Conservation (phyloP, 371 early-diverging fungal genomes). For the Homolaphlyctis polyrhiza region DNA sequence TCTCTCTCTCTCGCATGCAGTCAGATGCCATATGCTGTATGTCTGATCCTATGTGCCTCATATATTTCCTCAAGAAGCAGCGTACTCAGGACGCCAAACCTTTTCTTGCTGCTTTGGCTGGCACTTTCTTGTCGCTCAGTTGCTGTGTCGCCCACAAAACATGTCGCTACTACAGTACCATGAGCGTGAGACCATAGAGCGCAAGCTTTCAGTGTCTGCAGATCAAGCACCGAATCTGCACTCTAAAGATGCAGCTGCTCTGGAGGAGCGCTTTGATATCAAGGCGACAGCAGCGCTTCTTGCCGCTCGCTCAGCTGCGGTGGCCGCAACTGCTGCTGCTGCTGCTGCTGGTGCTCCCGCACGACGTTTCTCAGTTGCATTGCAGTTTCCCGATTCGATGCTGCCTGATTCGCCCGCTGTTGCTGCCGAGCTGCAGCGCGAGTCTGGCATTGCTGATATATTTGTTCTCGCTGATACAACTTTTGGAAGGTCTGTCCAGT, state of each 20-base stretch:
- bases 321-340: not conserved
- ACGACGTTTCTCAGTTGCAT: slow-evolving; percentile 46
- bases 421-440: slow-evolving; percentile 40
- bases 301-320: not conserved
- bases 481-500: not conserved
- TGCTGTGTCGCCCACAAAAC: too few relatives aligned
- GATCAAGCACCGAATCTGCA: too few relatives aligned
- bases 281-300: not conserved
- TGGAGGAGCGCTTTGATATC: not conserved
- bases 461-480: not conserved
- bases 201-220: not conserved
- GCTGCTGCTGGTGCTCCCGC: not conserved
- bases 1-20: too few relatives aligned
- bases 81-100: too few relatives aligned
- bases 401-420: slow-evolving; percentile 69
- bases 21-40: too few relatives aligned
- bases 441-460: slow-evolving; percentile 25
- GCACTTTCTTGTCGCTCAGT: too few relatives aligned
- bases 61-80: too few relatives aligned
- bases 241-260: too few relatives aligned
- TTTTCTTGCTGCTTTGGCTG: too few relatives aligned
- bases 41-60: too few relatives aligned
- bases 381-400: slow-evolving; percentile 91
- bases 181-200: slow-evolving; percentile 1
- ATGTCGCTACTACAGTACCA: not conserved